These are phyloP conservation scores for Monilinia vaccinii-corymbosi DNA, from an alignment of 2,329 filamentous ascomycete genomes.

Conservation along the genomic window DNA sequence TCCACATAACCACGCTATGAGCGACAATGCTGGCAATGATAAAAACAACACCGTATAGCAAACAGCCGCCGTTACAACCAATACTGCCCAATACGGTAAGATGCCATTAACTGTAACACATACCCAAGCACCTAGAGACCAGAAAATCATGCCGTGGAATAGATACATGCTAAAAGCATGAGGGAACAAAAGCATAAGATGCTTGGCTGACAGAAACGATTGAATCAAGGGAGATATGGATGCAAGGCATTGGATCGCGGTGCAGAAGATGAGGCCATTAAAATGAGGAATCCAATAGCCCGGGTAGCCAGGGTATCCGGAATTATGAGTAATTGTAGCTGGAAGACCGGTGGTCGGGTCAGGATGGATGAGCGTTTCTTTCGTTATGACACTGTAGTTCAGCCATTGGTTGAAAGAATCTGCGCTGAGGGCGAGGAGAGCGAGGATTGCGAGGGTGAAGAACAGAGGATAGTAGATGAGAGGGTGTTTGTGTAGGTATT, in stretches of 20 bases:
- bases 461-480: conserved; percentile 32
- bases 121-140: conserved; percentile 24
- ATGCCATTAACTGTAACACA: conserved; percentile 16
- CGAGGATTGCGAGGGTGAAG: conserved; percentile 26
- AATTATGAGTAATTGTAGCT: conserved; percentile 28
- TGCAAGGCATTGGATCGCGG: conserved; percentile 30
- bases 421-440: conserved; percentile 12
- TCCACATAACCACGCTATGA: conserved; percentile 19
- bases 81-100: conserved; percentile 23
- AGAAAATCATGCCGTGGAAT: conserved; percentile 34
- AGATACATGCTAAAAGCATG: conserved; percentile 43
- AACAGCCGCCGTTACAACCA: background rate
- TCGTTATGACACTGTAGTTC: conserved; percentile 19
- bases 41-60: conserved; percentile 5
- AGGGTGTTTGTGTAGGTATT: conserved; percentile 31
- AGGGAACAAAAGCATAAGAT: conserved; percentile 36
- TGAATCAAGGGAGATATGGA: conserved; percentile 33
- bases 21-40: conserved; percentile 20
- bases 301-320: conserved; percentile 30
- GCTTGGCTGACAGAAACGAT: conserved; percentile 32
- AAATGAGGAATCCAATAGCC: conserved; percentile 36
- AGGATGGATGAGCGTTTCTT: conserved; percentile 37
- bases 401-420: conserved; percentile 15
- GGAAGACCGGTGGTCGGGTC: conserved; percentile 32
- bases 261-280: conserved; percentile 34